Base-by-base conservation (phyloP, 2,329 filamentous ascomycete genomes). In the Gnomoniopsis sp. region DNA sequence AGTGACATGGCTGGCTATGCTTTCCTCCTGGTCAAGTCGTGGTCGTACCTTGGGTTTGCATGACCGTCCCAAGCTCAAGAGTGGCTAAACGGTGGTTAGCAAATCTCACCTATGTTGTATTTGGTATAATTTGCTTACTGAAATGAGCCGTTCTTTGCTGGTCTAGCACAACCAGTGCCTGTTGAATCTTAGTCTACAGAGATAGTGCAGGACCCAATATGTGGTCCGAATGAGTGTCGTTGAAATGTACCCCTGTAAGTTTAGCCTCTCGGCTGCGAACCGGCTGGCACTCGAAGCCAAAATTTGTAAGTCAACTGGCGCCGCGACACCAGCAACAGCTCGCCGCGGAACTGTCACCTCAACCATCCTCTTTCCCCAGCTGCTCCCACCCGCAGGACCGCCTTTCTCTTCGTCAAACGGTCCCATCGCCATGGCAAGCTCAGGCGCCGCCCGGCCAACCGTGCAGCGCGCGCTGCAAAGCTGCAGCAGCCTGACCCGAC, bases 381-480 rank as follows among this genome's bases (percentile, higher is more conserved):
- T 33, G n/a, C 26, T 19, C 21, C 41, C 52, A 38, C 19, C 47
- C 11, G 17, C n/a, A 22, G 33, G 15, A 44, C n/a, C 33, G 2
- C 55, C n/a, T 15, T 2, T 6, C 33, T 15, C 7, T 6, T 19
- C 48, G 17, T 3, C 4, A 41, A 41, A 14, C 22, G 36, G 36
- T 6, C 12, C 26, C 19, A 12, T 48, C 34, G 38, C 57, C n/a
- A 63, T 63, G 59, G 52, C 61, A 19, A 57, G 51, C 54, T 34
- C 33, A 19, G 52, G 43, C 33, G 38, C 53, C 23, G 53, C 43
- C 14, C 51, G 62, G 44, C 62, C 60, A 26, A 62, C 52, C 33
- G 30, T 62, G 21, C 50, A 52, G 51, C 57, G 51, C 34, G 54
- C 51, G 2, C 54, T 62, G 22, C 54, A 57, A 23, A 49, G 57